Base-by-base conservation (phyloP, 352 stramenopile species). In the Phytophthora sojae region DNA sequence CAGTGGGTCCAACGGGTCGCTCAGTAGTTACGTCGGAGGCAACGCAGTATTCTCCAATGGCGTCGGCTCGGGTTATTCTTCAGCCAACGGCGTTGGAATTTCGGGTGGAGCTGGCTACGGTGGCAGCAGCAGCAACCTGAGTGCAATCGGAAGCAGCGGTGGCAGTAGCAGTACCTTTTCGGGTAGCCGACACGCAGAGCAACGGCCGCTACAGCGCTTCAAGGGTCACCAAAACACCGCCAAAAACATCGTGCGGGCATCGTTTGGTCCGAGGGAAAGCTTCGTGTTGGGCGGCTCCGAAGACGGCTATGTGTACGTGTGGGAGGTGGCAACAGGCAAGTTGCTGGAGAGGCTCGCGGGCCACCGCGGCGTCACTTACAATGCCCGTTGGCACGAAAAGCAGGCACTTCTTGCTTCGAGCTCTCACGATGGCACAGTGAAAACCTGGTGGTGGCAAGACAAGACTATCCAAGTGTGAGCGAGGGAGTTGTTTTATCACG, bases 171-270 rank as follows among this genome's bases (percentile, higher is more conserved):
- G 17, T 17, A 67, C 32, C 9, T 80, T 75, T 65, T 77, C 63
- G 8, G 64, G 53, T 21, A 73, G 45, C 26, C 81, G 77, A 14
- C 73, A 76, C 47, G 67, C 64, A 30, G 87, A 94, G 62, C 85
- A 92, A 64, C 83, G 84, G 26, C 89, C 90, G 0, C 70, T 96
- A 7, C 89, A 94, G 73, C 88, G 89, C 50, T 97, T 97, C 74
- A 95, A 96, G 71, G 90, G 90, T 26, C 90, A 97, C 57, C 89
- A 96, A 69, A 97, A 96, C 62, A 97, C 86, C 8, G 90, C 90
- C 37, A 96, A 96, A 77, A 97, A 97, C 67, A 82, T 96, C 23
- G 87, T 96, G 15, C 89, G 90, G 4, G 88, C 89, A 19, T 83
- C 88, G 44, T 97, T 97, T 75, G 88, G 90, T 8, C 90, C 90